A percentile compares a stretch with the other conserved stretches of the same genome.
These are phyloP conservation scores for Leishmania lainsoni DNA, from an alignment of 208 protist genomes.

Conservation along the genomic window DNA sequence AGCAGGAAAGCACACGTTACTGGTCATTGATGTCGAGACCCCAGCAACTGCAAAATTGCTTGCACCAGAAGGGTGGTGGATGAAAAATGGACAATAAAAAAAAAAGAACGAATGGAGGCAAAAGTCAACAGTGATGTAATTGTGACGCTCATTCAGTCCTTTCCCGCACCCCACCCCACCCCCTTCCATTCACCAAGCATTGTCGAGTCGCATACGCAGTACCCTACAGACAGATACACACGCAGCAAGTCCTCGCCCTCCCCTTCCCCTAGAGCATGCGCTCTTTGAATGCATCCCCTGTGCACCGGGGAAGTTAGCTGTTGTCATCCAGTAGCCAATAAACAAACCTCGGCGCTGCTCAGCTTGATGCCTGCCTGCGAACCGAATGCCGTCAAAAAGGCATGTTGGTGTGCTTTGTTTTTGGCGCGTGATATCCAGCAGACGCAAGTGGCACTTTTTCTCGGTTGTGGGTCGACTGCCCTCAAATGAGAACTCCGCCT, in stretches of 20 bases:
- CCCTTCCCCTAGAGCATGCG: background rate
- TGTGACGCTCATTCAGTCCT: background rate
- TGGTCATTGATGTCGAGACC: background rate
- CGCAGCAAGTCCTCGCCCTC: background rate
- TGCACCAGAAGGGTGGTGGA: background rate
- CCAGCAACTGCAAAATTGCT: background rate
- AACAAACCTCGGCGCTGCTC: background rate
- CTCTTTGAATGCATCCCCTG: background rate
- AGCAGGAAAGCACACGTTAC: background rate
- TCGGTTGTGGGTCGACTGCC: background rate
- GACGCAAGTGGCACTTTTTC: background rate
- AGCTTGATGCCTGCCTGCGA: background rate
- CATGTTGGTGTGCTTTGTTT: background rate
- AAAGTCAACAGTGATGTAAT: background rate
- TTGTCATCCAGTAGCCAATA: background rate
- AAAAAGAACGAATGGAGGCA: background rate
- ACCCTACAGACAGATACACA: conserved; percentile 1
- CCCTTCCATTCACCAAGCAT: background rate
- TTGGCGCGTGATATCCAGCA: background rate
- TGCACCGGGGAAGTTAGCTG: background rate
- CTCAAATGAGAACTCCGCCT: background rate
- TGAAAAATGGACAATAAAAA: background rate
- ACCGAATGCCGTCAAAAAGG: background rate
- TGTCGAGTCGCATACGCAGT: background rate
- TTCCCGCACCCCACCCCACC: background rate